Evolutionary conservation across 768 basidiomycete species (phyloP).

Genomic region (Trametes coccinea): DNA sequence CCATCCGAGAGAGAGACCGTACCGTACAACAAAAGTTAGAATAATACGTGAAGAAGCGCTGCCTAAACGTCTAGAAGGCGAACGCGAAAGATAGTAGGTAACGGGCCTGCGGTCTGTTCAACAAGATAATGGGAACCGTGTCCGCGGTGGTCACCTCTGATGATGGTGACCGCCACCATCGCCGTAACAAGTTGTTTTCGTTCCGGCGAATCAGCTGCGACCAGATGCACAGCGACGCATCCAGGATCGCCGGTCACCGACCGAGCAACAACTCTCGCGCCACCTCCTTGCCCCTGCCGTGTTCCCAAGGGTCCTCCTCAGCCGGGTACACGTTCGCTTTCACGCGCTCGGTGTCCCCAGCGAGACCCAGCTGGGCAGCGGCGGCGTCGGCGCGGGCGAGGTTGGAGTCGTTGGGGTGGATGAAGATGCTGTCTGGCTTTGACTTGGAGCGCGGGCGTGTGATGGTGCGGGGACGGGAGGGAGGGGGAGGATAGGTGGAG

Average conservation of each 20-base stretch:
- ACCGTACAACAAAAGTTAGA: constrained; percentile 6
- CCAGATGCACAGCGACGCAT: neutral
- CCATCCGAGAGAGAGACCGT: neutral
- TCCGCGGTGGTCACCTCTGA: neutral
- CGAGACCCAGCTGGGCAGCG: constrained; percentile 55
- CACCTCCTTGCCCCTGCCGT: constrained; percentile 50
- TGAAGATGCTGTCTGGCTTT: constrained; percentile 59
- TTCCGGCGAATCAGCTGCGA: neutral
- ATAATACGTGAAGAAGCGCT: neutral
- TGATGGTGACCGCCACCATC: neutral
- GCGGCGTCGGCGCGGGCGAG: constrained; percentile 64
- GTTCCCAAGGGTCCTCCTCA: constrained; percentile 48
- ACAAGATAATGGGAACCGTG: neutral
- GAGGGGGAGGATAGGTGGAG: constrained; percentile 23
- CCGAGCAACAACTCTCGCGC: constrained; percentile 47
- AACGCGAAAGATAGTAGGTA: neutral
- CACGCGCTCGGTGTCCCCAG: constrained; percentile 47
- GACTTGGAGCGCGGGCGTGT: constrained; percentile 49
- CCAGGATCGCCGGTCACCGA: neutral
- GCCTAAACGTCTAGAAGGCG: neutral
- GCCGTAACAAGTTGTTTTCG: no score
- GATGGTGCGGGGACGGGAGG: neutral
- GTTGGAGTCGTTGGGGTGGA: constrained; percentile 64
- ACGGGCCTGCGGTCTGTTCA: constrained; percentile 11
- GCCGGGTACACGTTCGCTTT: constrained; percentile 38